Evolutionary conservation across 768 basidiomycete genomes (phyloP), one percentile per base, ranked within the genome.

Genomic region (Postia placenta): DNA sequence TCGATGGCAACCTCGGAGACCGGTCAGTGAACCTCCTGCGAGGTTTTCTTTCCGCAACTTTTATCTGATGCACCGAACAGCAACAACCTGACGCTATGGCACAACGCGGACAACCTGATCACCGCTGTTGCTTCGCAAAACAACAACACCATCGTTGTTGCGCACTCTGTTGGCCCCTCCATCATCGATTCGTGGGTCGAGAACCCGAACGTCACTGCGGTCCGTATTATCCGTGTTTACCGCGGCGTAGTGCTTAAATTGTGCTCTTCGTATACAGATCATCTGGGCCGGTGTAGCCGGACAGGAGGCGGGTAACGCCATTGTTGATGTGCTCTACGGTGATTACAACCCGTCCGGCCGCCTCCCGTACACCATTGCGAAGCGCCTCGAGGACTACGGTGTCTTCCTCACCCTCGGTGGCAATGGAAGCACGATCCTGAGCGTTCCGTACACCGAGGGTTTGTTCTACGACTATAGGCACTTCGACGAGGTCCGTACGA

Each of bases 1-100:
- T 89, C 11, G 87, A 87, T 55, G 86, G 84, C 4, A 92, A 89
- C 58, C 73, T 74, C 51, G 87, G 87, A 25, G 89, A 92, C 60
- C 69, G 83, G 76, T 78, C 12, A 9, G 42, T 44, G 11, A 11
- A 11, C 42, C 11, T 44, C 11, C n/a, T n/a, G n/a, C 39, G 39
- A 9, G 22, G 9, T 9, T 15, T 22, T 9, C 9, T 41, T 19
- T 41, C 14, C n/a, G n/a, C n/a, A n/a, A n/a, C n/a, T n/a, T n/a
- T n/a, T n/a, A n/a, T n/a, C n/a, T n/a, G n/a, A n/a, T n/a, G n/a
- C n/a, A 12, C 25, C 14, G 25, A 11, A 25, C 42, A 76, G 76
- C 42, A 78, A 79, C 43, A 88, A 88, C 64, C 64, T 88, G 28
- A 87, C 85, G 0, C 76, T 85, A 0, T 88, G 87, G 87, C 73